phyloP scores from a whole-genome alignment of 768 basidiomycete species.

The Lentinula sp. region DNA sequence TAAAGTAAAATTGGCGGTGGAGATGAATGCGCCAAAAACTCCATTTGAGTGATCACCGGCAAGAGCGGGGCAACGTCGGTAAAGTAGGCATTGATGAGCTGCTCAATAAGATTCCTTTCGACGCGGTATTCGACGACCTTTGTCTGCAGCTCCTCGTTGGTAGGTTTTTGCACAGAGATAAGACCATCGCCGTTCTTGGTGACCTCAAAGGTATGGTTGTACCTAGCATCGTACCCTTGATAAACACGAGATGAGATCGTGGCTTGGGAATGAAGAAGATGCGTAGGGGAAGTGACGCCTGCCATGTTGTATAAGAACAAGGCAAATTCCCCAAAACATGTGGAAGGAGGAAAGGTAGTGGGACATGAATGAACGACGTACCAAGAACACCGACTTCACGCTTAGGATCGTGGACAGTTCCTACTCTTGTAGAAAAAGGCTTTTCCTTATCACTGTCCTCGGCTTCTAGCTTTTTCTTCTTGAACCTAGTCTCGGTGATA shows the following conservation, averaged over 20 bases:
- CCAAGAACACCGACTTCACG: conserved; percentile 62
- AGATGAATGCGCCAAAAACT: conserved; percentile 73
- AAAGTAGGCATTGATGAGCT: conserved; percentile 89
- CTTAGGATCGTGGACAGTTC: conserved; percentile 35
- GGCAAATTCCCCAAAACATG: conserved; percentile 13
- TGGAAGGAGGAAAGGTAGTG: conserved; percentile 5
- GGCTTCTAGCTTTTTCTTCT: conserved; percentile 80
- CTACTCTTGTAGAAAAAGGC: conserved; percentile 22
- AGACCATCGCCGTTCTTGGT: conserved; percentile 80
- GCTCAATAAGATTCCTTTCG: conserved; percentile 72
- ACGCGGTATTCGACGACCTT: conserved; percentile 69
- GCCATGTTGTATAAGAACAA: conserved; percentile 36
- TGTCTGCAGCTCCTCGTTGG: conserved; percentile 47
- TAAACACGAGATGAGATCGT: conserved; percentile 81
- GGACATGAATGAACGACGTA: conserved; percentile 23
- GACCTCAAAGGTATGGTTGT: conserved; percentile 87
- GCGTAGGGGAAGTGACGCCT: conserved; percentile 86
- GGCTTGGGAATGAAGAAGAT: conserved; percentile 86
- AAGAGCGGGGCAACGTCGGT: conserved; percentile 82
- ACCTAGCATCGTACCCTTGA: conserved; percentile 80
- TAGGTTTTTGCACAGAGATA: conserved; percentile 70
- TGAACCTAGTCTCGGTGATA: conserved; percentile 98
- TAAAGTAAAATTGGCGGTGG: conserved; percentile 84
- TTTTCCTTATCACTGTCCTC: conserved; percentile 48
- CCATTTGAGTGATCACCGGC: conserved; percentile 82